These are phyloP conservation scores for Bisporella sp. DNA, from an alignment of 2,329 filamentous ascomycete genomes.

Conservation along the genomic window DNA sequence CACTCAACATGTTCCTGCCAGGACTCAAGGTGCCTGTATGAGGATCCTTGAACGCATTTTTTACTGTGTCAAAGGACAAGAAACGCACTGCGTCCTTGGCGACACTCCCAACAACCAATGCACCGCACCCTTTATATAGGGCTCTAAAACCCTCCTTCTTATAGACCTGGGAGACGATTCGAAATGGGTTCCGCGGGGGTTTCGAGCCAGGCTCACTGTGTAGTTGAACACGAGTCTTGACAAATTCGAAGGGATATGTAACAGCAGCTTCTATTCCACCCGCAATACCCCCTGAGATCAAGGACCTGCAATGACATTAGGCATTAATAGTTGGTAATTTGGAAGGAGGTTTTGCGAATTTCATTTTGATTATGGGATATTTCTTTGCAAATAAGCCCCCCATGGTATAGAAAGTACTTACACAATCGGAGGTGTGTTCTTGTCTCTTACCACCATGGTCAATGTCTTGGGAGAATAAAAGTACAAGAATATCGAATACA, in stretches of 20 bases:
- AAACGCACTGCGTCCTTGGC: constrained; percentile 62
- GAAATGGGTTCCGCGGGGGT: constrained; percentile 48
- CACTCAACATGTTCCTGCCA: constrained; percentile 50
- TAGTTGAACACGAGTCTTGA: constrained; percentile 58
- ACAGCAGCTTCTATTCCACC: constrained; percentile 12
- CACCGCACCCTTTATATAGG: constrained; percentile 32
- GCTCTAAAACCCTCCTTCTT: constrained; percentile 48
- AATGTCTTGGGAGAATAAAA: no score
- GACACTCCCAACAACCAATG: constrained; percentile 27
- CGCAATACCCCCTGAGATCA: constrained; percentile 21
- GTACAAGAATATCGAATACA: no score
- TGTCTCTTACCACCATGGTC: background rate
- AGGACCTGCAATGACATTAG: constrained; percentile 1
- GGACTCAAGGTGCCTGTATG: constrained; percentile 50
- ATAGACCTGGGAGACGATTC: constrained; percentile 47
- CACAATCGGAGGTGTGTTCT: constrained; percentile 10
- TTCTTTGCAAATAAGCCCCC: no score
- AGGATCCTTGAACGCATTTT: constrained; percentile 43
- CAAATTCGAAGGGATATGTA: constrained; percentile 58
- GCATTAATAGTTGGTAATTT: no score
- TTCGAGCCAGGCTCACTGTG: constrained; percentile 31
- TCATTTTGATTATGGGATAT: no score
- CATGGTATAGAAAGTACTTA: no score
- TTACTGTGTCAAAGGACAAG: constrained; percentile 59
- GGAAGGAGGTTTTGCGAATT: no score